Evolutionary conservation across 495 filamentous ascomycete genomes (phyloP), one percentile per base, ranked within the genome.

Genomic region (Penicillium atrosanguineum): DNA sequence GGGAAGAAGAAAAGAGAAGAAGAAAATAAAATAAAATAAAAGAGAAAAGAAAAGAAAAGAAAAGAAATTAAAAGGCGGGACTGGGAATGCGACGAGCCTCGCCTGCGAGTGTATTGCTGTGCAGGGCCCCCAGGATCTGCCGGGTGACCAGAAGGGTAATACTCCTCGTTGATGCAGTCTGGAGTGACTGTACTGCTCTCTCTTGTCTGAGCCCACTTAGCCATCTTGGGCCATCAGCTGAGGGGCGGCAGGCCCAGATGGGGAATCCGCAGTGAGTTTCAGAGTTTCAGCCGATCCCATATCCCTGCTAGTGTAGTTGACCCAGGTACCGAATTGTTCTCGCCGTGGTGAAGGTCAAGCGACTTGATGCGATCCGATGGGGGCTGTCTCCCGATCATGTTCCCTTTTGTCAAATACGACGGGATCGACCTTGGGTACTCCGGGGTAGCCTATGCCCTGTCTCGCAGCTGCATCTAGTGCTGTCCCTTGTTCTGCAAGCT

Each of bases 121-220:
- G 46, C 55, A 62, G 48, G 52, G 46, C 52, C 50, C 53, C 46
- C 37, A 25, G 46, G 48, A 59, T 57, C 57, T 67, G 61, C 61
- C 61, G 58, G 53, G 28, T 12, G 61, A 61, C 56, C 23, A 62
- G 60, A 57, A 52, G 21, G 63, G 63, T 44, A 64, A 61, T 42
- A 40, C 39, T 21, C 45, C 15, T 39, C 15, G 37, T 40, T 7
- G 16, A 3, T n/a, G 38, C 6, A n/a, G 38, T 40, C 38, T 4
- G 37, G 46, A 48, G 18, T 14, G 23, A 23, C 23, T 23, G 23
- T 5, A 2, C 23, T 23, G 2, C 23, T 23, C 23, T 23, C 5
- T 23, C 23, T 23, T 5, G 2, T 23, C 23, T 28, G 31, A 18
- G 34, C 46, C 36, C 48, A 7, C 49, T 46, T 39, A 46, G 15